Conservation (phyloP, 306 rosid genomes). For the Quercus cerris region DNA sequence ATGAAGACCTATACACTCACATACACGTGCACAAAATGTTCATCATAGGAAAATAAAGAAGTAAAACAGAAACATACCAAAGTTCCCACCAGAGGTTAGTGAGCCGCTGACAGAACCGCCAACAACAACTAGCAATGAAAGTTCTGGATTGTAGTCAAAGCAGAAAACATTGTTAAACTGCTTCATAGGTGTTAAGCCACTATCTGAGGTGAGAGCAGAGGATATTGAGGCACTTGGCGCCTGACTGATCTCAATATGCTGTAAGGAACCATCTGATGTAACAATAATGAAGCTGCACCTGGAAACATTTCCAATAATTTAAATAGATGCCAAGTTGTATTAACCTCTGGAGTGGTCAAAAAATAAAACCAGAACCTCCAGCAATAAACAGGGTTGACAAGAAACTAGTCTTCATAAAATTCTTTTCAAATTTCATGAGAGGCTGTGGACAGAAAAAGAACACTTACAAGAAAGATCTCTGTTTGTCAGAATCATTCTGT, state of each 20-base stretch:
- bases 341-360: conserved; percentile 10
- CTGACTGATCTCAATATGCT: conserved; percentile 64
- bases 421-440: conserved; percentile 5
- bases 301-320: conserved; percentile 37
- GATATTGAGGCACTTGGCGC: conserved; percentile 54
- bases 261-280: conserved; percentile 76
- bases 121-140: conserved; percentile 61
- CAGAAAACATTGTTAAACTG: conserved; percentile 50
- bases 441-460: conserved; percentile 4
- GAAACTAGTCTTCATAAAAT: conserved; percentile 10
- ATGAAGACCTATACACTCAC: neutral
- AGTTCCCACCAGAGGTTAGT: conserved; percentile 38
- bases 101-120: conserved; percentile 25
- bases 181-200: conserved; percentile 36
- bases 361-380: conserved; percentile 6
- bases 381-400: conserved; percentile 17
- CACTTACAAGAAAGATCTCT: conserved; percentile 61
- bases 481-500: conserved; percentile 37
- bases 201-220: conserved; percentile 32
- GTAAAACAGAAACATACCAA: conserved; percentile 39
- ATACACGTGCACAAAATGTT: conserved; percentile 5
- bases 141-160: conserved; percentile 55
- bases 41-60: conserved; percentile 15
- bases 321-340: conserved; percentile 21
- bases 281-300: conserved; percentile 74